phyloP scores from a whole-genome alignment of 345 rosid species.

The Eucalyptus viminalis region DNA sequence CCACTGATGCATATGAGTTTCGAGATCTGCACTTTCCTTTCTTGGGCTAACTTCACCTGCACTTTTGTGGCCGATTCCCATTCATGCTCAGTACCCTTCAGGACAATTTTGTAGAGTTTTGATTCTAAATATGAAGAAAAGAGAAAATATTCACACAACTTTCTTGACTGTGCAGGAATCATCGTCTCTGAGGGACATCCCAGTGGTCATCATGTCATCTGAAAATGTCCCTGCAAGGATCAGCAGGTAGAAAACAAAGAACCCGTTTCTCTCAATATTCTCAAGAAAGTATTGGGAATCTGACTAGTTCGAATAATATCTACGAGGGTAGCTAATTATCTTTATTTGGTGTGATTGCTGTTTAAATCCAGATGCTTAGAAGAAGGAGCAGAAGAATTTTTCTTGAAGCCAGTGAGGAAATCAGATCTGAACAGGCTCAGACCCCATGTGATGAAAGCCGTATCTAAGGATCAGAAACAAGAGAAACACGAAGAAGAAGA shows the following conservation, averaged over 20 bases:
- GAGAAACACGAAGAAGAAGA: neutral
- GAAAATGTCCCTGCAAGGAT: conserved; percentile 71
- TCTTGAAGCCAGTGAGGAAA: conserved; percentile 49
- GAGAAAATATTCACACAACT: neutral
- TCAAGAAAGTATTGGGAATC: neutral
- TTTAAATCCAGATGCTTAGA: conserved; percentile 40
- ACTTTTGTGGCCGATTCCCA: neutral
- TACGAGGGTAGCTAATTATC: neutral
- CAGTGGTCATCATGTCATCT: conserved; percentile 76
- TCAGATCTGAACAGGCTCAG: conserved; percentile 47
- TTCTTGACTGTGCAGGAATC: conserved; percentile 32
- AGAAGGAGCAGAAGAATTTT: conserved; percentile 74
- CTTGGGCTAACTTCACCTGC: neutral
- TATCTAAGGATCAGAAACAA: conserved; percentile 6
- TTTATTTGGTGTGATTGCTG: neutral
- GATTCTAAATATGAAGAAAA: neutral
- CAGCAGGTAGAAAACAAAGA: conserved; percentile 26
- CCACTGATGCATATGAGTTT: neutral
- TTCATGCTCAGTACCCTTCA: neutral
- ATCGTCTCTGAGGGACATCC: conserved; percentile 48
- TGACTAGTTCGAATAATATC: neutral
- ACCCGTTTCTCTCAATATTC: neutral
- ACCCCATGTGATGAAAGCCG: conserved; percentile 43
- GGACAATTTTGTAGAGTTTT: neutral
- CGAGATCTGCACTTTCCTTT: neutral